Evolutionary conservation across 1,139 yeast species (phyloP), one percentile per base, ranked within the genome.

Genomic region (Taiozyma sp.): DNA sequence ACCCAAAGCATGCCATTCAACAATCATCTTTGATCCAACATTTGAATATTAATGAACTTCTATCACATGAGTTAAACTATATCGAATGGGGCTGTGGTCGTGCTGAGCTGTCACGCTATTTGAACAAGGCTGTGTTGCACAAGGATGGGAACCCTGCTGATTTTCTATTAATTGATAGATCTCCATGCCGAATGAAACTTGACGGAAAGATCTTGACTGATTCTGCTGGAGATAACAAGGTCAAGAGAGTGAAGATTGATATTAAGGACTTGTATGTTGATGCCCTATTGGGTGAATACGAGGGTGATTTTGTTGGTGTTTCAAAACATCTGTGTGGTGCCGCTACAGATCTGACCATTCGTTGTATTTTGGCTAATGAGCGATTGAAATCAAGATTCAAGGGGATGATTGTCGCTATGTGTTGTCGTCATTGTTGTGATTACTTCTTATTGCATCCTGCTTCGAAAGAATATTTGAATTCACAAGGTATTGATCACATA

Each of bases 241-340:
- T 54, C 42, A 65, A 38, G 41, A 73, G 96, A 56, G 69, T 83
- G 12, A 78, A 85, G 59, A 80, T 85, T 12, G 97, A 91, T 64
- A 91, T 91, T 53, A 88, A 87, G 66, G 96, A 91, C 63, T 65
- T 91, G 36, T 66, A 75, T 48, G 66, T 89, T 14, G 80, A 76
- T 49, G 66, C 70, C 24, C 75, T 83, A 38, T 54, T 84, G 1
- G 66, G 64, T 8, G 61, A 59, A 23, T 68, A 66, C n/a, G 48
- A 47, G 1, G 57, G 58, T 10, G 57, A 57, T 4, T 66, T 79
- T 39, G 83, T 85, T 13, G 89, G 84, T 3, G 81, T 90, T 2
- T 89, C 96, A 3, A 91, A 91, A 66, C 97, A 91, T 69, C 70
- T 91, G 44, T 91, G 97, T 70, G 97, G 97, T 8, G 96, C 87